Base-by-base conservation (phyloP, 176 grass and related monocot species). In the Paspalum vaginatum region DNA sequence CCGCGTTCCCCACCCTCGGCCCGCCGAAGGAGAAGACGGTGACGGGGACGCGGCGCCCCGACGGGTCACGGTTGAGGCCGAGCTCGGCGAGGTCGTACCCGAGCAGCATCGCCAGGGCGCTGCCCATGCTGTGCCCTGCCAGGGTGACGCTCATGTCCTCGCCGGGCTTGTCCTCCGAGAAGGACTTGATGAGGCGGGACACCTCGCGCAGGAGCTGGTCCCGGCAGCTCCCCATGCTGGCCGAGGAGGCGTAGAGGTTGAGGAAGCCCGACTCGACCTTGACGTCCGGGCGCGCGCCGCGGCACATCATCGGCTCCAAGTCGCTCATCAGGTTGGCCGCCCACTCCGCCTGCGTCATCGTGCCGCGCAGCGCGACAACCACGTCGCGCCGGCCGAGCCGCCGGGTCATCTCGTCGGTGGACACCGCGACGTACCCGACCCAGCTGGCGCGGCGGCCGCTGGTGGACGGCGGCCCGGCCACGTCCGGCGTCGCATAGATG, bases 181-280 rank as follows among this genome's bases (percentile, higher is more conserved):
- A 42, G 5, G 55, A 41, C 18, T 21, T 39, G 58, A 79, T 24
- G 61, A 93, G 61, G 16, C 76, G 65, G 5, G 77, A 70, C 39
- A 87, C 59, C 71, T 89, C 87, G 57, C 85, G 60, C 22, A 89
- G 91, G 15, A 93, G 81, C 75, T 93, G 91, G 59, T 93, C 87
- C 26, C 91, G 76, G 75, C 87, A 90, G 85, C 91, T 97, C 5
- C 85, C 87, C 4, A 72, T 58, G 42, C 61, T 68, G 62, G 89
- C 85, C 2, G 91, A 41, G 17, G 94, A 94, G 48, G 95, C 90
- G 83, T 97, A 97, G 41, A 97, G 76, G 74, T 73, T 78, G 27
- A 97, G 89, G 84, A 97, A 97, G 0, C 95, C 95, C 0, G 92
- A 92, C 77, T 97, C 92, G 7, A 94, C 95, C 87, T 81, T 90